These are phyloP conservation scores for Epichloe aotearoae DNA, from an alignment of 2,329 filamentous ascomycete species.

Conservation along the genomic window DNA sequence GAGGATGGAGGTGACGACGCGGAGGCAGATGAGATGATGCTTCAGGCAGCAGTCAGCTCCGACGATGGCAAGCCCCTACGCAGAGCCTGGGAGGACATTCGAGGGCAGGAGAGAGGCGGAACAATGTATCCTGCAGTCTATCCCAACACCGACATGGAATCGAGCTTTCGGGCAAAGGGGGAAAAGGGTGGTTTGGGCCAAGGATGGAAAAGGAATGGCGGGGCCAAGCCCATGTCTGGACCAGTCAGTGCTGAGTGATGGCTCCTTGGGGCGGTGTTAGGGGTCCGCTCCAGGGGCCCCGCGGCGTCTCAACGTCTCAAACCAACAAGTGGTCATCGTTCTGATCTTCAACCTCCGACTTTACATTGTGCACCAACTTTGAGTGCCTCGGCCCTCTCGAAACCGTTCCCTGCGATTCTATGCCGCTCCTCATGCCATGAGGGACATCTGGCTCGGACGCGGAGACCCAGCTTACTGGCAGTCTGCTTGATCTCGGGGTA, in stretches of 20 bases:
- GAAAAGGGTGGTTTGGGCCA: background rate
- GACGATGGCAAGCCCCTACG: background rate
- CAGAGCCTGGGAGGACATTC: background rate
- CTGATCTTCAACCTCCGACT: background rate
- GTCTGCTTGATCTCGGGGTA: background rate
- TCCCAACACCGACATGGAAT: background rate
- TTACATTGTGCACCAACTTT: background rate
- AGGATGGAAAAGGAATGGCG: too few relatives aligned
- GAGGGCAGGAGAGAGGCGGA: background rate
- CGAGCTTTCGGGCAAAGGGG: background rate
- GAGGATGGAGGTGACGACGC: background rate
- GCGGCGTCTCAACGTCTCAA: too few relatives aligned
- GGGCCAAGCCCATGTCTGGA: too few relatives aligned
- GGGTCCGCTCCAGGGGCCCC: too few relatives aligned
- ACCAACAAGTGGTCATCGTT: too few relatives aligned
- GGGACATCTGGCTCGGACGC: slow-evolving; percentile 14
- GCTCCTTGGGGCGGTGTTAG: too few relatives aligned
- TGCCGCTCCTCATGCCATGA: slow-evolving; percentile 11
- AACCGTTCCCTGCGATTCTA: background rate
- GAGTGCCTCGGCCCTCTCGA: background rate
- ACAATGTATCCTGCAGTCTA: background rate
- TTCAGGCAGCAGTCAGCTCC: background rate
- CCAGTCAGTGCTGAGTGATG: too few relatives aligned
- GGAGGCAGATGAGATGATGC: too few relatives aligned
- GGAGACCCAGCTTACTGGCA: background rate